Evolutionary conservation across 768 basidiomycete species (phyloP), one percentile per base, ranked within the genome.

Genomic region (Tylopilus subfusipes): DNA sequence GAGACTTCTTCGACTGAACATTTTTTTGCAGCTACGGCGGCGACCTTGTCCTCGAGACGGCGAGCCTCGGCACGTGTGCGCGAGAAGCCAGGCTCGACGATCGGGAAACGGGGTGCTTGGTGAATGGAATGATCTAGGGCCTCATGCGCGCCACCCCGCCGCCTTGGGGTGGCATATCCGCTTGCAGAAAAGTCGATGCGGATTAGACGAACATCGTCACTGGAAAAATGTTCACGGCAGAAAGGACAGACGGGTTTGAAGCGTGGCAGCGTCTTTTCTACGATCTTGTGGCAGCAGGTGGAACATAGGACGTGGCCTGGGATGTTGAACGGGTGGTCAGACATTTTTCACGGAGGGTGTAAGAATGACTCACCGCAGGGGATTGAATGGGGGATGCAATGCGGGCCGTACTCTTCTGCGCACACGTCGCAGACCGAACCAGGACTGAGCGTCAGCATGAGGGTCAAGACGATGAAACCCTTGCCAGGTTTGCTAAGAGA

Each of bases 391-490:
- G 89, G 89, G 58, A 81, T 75, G 70, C 82, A 83, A 63, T 84
- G 84, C 54, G 82, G 76, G 68, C 85, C 85, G 73, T 81, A 91
- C 77, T 90, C 88, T 75, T 90, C 88, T 66, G 88, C 88, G 78
- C 89, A 91, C 68, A 91, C 89, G 79, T 91, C 89, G 84, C 89
- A 91, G 71, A 84, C 79, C 71, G 86, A 90, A 73, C 86, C 86
- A 72, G 86, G 82, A 76, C 76, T 80, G 68, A 91, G 86, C 70
- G 88, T 86, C 76, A 91, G 82, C 89, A 91, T 91, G 68, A 68
- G 64, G 66, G 68, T 68, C 69, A 71, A 72, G 70, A 66, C 72
- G 67, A 66, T 66, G 59, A 69, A 63, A 68, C 71, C 71, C 71
- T 70, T 68, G 68, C 63, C 69, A 71, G 65, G 70, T 71, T 68